These are phyloP conservation scores for Leishmania amazonensis DNA, from an alignment of 208 protist genomes.

Conservation along the genomic window DNA sequence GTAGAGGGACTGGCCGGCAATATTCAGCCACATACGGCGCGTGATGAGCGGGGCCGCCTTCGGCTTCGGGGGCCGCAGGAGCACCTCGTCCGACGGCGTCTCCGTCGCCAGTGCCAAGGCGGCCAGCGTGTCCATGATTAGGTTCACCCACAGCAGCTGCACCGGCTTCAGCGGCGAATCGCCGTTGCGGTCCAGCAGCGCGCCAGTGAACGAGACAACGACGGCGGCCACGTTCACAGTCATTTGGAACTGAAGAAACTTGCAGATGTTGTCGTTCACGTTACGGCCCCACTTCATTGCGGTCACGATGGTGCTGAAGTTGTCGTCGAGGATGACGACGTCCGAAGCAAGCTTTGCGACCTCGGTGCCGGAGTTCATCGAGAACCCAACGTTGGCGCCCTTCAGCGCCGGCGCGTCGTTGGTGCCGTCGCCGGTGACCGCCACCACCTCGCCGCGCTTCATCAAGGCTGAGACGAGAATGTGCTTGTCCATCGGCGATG, in stretches of 20 bases:
- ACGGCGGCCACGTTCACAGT: slow-evolving; percentile 97
- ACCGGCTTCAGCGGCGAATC: slow-evolving; percentile 89
- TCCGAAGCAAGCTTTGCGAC: slow-evolving; percentile 95
- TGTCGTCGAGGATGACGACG: slow-evolving; percentile 97
- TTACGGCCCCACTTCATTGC: slow-evolving; percentile 97
- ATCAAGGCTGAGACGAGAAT: slow-evolving; percentile 78
- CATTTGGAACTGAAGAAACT: slow-evolving; percentile 98
- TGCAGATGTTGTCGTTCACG: slow-evolving; percentile 97
- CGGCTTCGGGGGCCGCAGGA: slow-evolving; percentile 83
- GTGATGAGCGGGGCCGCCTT: slow-evolving; percentile 89
- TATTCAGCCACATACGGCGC: slow-evolving; percentile 91
- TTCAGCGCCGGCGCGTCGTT: slow-evolving; percentile 99
- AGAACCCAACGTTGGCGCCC: slow-evolving; percentile 97
- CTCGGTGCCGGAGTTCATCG: slow-evolving; percentile 93
- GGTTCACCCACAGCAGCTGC: slow-evolving; percentile 94
- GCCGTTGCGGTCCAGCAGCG: slow-evolving; percentile 69
- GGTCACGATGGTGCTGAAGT: slow-evolving; percentile 98
- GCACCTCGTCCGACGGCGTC: slow-evolving; percentile 65
- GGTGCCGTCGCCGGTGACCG: slow-evolving; percentile 94
- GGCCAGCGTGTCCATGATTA: slow-evolving; percentile 95
- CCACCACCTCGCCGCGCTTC: slow-evolving; percentile 88
- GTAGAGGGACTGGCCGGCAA: slow-evolving; percentile 76
- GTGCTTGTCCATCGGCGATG: slow-evolving; percentile 94
- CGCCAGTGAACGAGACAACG: slow-evolving; percentile 90
- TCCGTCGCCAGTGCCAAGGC: slow-evolving; percentile 92